Evolutionary conservation across 495 filamentous ascomycete species (phyloP).

Genomic region (Penicillium bovifimosum): DNA sequence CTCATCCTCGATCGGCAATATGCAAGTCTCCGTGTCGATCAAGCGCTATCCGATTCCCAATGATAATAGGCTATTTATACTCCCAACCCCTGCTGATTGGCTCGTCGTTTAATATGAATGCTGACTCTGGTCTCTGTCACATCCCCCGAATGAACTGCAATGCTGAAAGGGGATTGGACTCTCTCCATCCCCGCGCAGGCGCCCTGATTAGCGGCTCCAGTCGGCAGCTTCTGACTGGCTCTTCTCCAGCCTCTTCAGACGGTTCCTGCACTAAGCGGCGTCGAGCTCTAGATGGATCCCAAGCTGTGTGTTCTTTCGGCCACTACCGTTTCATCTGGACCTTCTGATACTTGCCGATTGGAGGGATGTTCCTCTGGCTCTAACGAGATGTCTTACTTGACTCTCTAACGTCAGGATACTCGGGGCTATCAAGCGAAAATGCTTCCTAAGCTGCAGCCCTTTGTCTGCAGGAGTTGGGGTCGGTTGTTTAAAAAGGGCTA

Average conservation of each 20-base stretch:
- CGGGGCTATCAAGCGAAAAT: neutral
- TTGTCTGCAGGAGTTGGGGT: neutral
- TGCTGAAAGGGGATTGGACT: neutral
- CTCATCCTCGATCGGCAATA: neutral
- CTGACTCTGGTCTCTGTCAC: neutral
- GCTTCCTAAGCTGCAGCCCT: neutral
- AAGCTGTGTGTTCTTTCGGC: neutral
- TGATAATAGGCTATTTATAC: neutral
- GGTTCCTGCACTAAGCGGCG: slow-evolving; percentile 1
- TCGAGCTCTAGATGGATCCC: neutral
- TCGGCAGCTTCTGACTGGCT: slow-evolving; percentile 2
- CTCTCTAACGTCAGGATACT: neutral
- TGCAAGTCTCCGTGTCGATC: slow-evolving; percentile 1
- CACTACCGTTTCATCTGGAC: slow-evolving; percentile 4
- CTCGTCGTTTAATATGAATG: neutral
- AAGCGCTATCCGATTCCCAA: neutral
- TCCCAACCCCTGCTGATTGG: neutral
- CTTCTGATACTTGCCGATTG: slow-evolving; percentile 4
- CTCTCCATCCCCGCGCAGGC: neutral
- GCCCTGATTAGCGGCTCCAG: neutral
- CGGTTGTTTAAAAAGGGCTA: slow-evolving; percentile 1
- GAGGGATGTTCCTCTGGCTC: neutral
- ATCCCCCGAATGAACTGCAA: neutral
- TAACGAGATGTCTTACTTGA: slow-evolving; percentile 3
- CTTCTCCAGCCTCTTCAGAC: neutral